Percentiles rank a stretch among this genome's conserved stretches.
These are phyloP conservation scores for Mycothermus thermophilus DNA, from an alignment of 495 filamentous ascomycete species.

Conservation along the genomic window DNA sequence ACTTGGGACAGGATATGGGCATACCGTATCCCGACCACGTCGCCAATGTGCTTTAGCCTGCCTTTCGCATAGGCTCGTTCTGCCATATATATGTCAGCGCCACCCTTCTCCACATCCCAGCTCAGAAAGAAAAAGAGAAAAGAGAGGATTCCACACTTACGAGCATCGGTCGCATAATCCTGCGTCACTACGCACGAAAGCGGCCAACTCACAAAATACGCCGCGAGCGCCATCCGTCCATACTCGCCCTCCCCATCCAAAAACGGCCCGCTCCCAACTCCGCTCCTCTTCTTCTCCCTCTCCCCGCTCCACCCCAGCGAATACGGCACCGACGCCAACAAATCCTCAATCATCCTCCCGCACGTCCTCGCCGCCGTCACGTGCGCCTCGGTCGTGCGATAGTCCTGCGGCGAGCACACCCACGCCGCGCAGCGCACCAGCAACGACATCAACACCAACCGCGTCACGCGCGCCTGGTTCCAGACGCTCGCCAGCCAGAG, in stretches of 20 bases:
- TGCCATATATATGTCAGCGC: neutral
- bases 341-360: constrained; percentile 32
- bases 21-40: constrained; percentile 34
- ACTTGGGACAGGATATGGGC: constrained; percentile 33
- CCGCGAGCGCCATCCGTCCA: constrained; percentile 30
- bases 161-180: constrained; percentile 36
- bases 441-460: constrained; percentile 32
- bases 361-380: constrained; percentile 26
- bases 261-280: constrained; percentile 29
- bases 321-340: constrained; percentile 39
- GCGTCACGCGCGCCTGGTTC: constrained; percentile 32
- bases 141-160: too few species aligned
- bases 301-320: constrained; percentile 33
- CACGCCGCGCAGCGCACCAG: constrained; percentile 39
- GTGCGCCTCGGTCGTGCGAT: constrained; percentile 40
- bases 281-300: constrained; percentile 6
- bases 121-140: neutral
- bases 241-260: constrained; percentile 14
- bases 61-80: constrained; percentile 34
- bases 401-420: constrained; percentile 37
- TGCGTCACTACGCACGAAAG: constrained; percentile 29
- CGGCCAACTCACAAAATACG: constrained; percentile 27
- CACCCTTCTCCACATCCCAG: neutral
- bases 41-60: constrained; percentile 31
- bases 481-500: constrained; percentile 34